phyloP scores from a whole-genome alignment of 768 basidiomycete genomes.

The Calocybe indica region DNA sequence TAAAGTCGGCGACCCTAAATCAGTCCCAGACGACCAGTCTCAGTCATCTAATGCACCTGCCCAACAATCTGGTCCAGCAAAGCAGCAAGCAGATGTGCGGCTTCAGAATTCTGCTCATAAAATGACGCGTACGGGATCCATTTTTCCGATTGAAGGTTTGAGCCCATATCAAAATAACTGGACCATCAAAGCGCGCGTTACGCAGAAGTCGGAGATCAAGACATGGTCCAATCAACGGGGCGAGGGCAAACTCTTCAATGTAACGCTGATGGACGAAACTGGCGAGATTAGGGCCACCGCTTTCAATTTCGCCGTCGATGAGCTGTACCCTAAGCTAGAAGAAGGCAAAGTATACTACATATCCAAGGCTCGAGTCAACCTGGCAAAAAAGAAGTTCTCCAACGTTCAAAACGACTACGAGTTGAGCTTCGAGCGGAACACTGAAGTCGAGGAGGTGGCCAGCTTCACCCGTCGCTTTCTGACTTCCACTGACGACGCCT shows the following conservation, averaged over 20 bases:
- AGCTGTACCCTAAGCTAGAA: constrained; percentile 76
- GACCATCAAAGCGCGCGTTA: constrained; percentile 95
- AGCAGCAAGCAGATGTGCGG: constrained; percentile 3
- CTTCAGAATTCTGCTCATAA: constrained; percentile 14
- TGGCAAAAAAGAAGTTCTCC: constrained; percentile 96
- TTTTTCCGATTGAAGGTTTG: constrained; percentile 86
- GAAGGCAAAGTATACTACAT: constrained; percentile 93
- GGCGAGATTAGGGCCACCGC: constrained; percentile 89
- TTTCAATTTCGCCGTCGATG: constrained; percentile 83
- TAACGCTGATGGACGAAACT: constrained; percentile 91
- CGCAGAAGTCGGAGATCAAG: constrained; percentile 82
- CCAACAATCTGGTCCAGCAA: constrained; percentile 18
- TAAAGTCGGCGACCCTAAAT: constrained; percentile 68
- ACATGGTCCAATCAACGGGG: constrained; percentile 87
- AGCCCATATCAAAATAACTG: constrained; percentile 98
- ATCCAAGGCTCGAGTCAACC: constrained; percentile 85
- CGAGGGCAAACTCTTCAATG: constrained; percentile 92
- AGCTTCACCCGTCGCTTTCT: constrained; percentile 9
- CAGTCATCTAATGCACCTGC: constrained; percentile 16
- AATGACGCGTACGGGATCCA: constrained; percentile 22
- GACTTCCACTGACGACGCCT: constrained; percentile 3
- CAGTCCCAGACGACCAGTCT: constrained; percentile 21
- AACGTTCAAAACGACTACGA: constrained; percentile 92
- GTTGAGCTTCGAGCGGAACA: constrained; percentile 75
- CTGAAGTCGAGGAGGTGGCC: constrained; percentile 77